phyloP scores from a whole-genome alignment of 768 basidiomycete species.

The Podaxis sp. region DNA sequence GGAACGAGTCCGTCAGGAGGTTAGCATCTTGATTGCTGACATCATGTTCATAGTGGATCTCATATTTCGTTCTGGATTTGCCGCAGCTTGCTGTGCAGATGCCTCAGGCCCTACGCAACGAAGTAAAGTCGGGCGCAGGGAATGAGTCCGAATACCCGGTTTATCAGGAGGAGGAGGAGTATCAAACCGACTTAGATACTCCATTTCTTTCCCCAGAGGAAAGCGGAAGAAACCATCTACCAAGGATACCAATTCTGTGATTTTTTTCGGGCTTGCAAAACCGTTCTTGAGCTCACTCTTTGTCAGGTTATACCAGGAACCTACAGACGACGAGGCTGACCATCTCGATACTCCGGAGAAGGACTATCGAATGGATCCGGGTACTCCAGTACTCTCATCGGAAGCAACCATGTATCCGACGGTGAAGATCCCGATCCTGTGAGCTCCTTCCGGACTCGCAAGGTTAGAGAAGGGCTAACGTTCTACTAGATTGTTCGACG shows the following conservation, averaged over 20 bases:
- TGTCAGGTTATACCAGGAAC: slow-evolving; percentile 6
- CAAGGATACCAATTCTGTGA: slow-evolving; percentile 10
- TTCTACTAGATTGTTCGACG: slow-evolving; percentile 46
- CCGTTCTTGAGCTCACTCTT: not conserved
- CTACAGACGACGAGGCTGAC: slow-evolving; percentile 7
- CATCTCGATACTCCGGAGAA: not conserved
- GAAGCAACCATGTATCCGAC: not conserved
- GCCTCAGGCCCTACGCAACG: slow-evolving; percentile 39
- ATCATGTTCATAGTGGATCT: slow-evolving; percentile 1
- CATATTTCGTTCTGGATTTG: not conserved
- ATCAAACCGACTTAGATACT: not conserved
- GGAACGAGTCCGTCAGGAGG: slow-evolving; percentile 43
- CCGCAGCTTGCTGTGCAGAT: slow-evolving; percentile 43
- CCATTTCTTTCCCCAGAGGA: slow-evolving; percentile 10
- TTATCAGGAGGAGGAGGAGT: slow-evolving; percentile 40
- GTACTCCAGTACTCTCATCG: not conserved
- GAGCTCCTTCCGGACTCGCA: not conserved
- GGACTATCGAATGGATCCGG: not conserved
- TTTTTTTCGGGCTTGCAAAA: not conserved
- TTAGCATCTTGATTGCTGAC: slow-evolving; percentile 18
- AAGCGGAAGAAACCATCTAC: not conserved
- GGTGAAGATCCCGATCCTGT: not conserved
- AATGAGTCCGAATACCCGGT: slow-evolving; percentile 43
- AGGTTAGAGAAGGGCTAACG: not conserved
- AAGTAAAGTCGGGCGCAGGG: slow-evolving; percentile 41